A percentile compares a stretch with the other conserved stretches of the same genome.
Evolutionary conservation across 176 grass and related monocot species (phyloP).

Genomic region (Avena eriantha): DNA sequence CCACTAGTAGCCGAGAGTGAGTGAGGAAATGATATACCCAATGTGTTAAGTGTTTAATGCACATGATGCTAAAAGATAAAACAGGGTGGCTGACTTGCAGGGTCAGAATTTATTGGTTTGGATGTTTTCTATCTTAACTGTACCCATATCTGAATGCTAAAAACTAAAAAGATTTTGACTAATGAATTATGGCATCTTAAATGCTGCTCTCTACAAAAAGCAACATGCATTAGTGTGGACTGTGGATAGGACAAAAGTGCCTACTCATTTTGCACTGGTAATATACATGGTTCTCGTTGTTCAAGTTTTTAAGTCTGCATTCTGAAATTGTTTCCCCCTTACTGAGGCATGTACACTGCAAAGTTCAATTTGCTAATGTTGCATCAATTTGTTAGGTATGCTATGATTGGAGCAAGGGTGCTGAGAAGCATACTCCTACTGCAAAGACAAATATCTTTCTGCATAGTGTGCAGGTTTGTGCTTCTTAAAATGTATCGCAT

Average conservation of each 20-base stretch:
- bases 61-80: neutral
- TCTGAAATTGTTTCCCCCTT: slow-evolving; percentile 19
- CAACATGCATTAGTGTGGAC: neutral
- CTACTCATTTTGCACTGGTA: neutral
- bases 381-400: slow-evolving; percentile 59
- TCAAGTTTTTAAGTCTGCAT: slow-evolving; percentile 23
- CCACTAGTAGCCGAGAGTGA: slow-evolving; percentile 8
- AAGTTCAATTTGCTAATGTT: slow-evolving; percentile 9
- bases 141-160: neutral
- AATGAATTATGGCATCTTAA: slow-evolving; percentile 10
- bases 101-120: neutral
- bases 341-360: neutral
- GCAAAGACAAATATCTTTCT: slow-evolving; percentile 93
- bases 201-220: slow-evolving; percentile 15
- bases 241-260: neutral
- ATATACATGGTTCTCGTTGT: slow-evolving; percentile 5
- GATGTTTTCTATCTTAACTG: slow-evolving; percentile 16
- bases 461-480: slow-evolving; percentile 78
- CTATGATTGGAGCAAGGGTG: slow-evolving; percentile 98
- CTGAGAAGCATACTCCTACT: slow-evolving; percentile 92
- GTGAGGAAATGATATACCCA: neutral
- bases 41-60: neutral
- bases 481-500: slow-evolving; percentile 32
- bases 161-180: neutral
- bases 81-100: neutral